Conservation (phyloP, 2,329 filamentous ascomycete species). For the Diplodia scrobiculata region DNA sequence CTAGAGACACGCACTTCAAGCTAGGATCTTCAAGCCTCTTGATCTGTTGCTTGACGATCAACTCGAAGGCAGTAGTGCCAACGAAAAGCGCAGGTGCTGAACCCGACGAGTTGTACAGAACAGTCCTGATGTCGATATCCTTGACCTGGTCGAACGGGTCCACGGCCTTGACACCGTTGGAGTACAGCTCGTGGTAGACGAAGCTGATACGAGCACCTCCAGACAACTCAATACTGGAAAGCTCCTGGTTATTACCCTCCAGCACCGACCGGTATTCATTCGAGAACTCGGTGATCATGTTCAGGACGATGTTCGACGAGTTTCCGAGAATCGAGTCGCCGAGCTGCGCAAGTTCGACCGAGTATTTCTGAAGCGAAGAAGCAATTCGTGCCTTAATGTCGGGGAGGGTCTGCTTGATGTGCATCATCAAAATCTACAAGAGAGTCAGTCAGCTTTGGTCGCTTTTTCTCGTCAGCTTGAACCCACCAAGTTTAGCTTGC, state of each 20-base stretch:
- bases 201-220: conserved; percentile 98
- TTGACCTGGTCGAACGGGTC: conserved; percentile 98
- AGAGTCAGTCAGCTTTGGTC: conserved; percentile 38
- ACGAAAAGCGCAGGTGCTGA: conserved; percentile 96
- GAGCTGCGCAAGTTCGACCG: conserved; percentile 74
- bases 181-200: conserved; percentile 97
- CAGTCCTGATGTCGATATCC: conserved; percentile 94
- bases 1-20: conserved; percentile 93
- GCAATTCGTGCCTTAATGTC: conserved; percentile 97
- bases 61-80: conserved; percentile 94
- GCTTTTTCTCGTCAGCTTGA: neutral
- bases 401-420: conserved; percentile 98
- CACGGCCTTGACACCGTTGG: conserved; percentile 94
- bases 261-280: conserved; percentile 96
- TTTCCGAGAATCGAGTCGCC: conserved; percentile 96
- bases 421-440: conserved; percentile 91
- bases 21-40: conserved; percentile 94
- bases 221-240: conserved; percentile 91
- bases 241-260: conserved; percentile 93
- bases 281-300: conserved; percentile 98
- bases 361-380: conserved; percentile 92
- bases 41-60: conserved; percentile 99
- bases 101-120: conserved; percentile 98
- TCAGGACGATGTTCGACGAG: conserved; percentile 92
- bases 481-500: conserved; percentile 83